Percentiles rank a stretch among this genome's conserved stretches.
phyloP scores from a whole-genome alignment of 1,284 basidiomycete species.

The Ganoderma multipileum region DNA sequence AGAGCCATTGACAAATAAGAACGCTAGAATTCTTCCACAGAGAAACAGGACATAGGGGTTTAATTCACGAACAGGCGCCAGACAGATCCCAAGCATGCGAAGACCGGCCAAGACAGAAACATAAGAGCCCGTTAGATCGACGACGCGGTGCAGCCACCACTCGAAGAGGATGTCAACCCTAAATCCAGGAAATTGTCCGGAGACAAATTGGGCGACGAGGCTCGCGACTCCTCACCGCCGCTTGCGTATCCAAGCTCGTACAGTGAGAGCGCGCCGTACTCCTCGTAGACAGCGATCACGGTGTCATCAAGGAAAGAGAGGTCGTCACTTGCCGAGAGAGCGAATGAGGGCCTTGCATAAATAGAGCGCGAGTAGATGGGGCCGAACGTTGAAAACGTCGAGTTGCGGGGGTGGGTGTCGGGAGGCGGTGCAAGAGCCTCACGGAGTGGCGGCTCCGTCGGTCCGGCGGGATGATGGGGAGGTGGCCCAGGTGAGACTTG shows the following conservation, averaged over 20 bases:
- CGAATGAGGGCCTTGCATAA: neutral
- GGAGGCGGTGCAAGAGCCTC: neutral
- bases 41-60: neutral
- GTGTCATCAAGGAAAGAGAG: constrained; percentile 3
- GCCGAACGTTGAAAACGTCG: neutral
- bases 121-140: neutral
- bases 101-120: neutral
- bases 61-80: neutral
- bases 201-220: neutral
- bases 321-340: neutral
- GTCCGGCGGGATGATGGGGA: neutral
- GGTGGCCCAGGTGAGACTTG: neutral
- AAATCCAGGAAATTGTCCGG: constrained; percentile 5
- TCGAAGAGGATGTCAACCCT: neutral
- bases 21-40: neutral
- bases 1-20: neutral
- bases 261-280: constrained; percentile 1
- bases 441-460: neutral
- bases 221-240: neutral
- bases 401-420: neutral
- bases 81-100: neutral
- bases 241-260: constrained; percentile 5
- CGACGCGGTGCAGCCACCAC: neutral
- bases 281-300: constrained; percentile 14
- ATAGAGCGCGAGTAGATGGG: constrained; percentile 14